Evolutionary conservation across 225 moss, liverwort and hornwort genomes (phyloP).

Genomic region (Pseudoscleropodium purum): DNA sequence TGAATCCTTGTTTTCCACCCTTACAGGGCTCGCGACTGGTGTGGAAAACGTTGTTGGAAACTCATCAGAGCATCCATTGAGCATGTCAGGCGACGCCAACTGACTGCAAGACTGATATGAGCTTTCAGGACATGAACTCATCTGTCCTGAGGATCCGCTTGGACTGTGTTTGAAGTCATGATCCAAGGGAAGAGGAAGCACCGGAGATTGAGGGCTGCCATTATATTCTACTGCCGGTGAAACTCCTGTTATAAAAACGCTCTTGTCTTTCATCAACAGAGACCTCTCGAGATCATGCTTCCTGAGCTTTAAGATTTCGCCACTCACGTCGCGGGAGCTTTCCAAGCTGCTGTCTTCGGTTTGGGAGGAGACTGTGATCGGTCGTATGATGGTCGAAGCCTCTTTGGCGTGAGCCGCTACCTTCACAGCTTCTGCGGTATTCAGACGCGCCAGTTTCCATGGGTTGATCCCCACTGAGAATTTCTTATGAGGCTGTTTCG

Average conservation of each 20-base stretch:
- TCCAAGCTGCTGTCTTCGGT: conserved; percentile 79
- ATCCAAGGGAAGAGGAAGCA: conserved; percentile 13
- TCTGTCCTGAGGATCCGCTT: conserved; percentile 30
- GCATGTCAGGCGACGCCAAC: conserved; percentile 26
- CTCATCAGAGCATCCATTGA: conserved; percentile 11
- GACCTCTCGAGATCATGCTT: conserved; percentile 34
- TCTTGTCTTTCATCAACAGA: conserved; percentile 15
- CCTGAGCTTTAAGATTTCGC: conserved; percentile 50
- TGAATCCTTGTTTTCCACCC: not conserved
- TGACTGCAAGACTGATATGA: conserved; percentile 30
- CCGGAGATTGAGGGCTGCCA: conserved; percentile 6
- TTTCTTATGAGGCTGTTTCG: conserved; percentile 26
- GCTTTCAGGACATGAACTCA: conserved; percentile 23
- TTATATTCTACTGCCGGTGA: not conserved
- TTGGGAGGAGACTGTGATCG: conserved; percentile 33
- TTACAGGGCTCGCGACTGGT: not conserved
- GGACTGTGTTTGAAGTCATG: conserved; percentile 21
- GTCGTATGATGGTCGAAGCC: conserved; percentile 46
- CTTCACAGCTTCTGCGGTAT: conserved; percentile 50
- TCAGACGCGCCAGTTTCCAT: conserved; percentile 81
- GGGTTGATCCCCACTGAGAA: conserved; percentile 65
- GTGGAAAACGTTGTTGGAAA: not conserved
- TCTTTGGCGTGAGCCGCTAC: conserved; percentile 59
- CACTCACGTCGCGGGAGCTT: conserved; percentile 43
- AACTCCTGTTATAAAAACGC: not conserved